Evolutionary conservation across 2,329 filamentous ascomycete species (phyloP).

Genomic region (Paecilomyces fulvus): DNA sequence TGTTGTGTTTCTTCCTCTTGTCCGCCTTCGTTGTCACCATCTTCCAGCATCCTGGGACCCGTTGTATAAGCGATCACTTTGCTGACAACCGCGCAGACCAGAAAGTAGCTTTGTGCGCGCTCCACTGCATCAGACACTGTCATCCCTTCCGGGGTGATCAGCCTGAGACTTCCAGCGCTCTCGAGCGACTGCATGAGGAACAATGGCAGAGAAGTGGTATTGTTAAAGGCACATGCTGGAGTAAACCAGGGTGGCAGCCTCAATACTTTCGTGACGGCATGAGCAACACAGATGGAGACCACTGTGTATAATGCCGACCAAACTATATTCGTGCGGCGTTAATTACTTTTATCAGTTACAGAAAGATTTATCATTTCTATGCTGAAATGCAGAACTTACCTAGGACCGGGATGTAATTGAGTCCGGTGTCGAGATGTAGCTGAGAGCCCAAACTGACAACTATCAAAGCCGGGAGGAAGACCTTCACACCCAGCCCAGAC

Average conservation of each 20-base stretch:
- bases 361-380: not conserved
- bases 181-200: conserved; percentile 45
- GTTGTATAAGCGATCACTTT: conserved; percentile 58
- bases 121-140: conserved; percentile 42
- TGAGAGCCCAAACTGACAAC: conserved; percentile 47
- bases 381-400: conserved; percentile 17
- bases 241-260: conserved; percentile 46
- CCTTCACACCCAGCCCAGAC: conserved; percentile 43
- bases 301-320: conserved; percentile 46
- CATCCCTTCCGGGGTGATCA: conserved; percentile 39
- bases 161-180: conserved; percentile 48
- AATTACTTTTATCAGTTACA: not conserved
- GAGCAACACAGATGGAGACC: conserved; percentile 41
- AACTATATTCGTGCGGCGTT: conserved; percentile 21
- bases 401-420: conserved; percentile 42
- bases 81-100: conserved; percentile 56
- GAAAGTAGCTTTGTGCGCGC: conserved; percentile 56
- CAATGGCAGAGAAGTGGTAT: conserved; percentile 47
- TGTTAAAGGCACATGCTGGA: conserved; percentile 49
- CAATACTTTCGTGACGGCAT: conserved; percentile 36
- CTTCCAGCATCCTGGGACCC: conserved; percentile 51
- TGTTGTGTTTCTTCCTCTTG: conserved; percentile 18
- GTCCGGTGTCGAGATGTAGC: conserved; percentile 38
- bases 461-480: conserved; percentile 47
- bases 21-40: conserved; percentile 11